Percentiles rank a stretch among this genome's conserved stretches.
These are phyloP conservation scores for Kuraishia borneana DNA, from an alignment of 805 yeast genomes.

Conservation along the genomic window DNA sequence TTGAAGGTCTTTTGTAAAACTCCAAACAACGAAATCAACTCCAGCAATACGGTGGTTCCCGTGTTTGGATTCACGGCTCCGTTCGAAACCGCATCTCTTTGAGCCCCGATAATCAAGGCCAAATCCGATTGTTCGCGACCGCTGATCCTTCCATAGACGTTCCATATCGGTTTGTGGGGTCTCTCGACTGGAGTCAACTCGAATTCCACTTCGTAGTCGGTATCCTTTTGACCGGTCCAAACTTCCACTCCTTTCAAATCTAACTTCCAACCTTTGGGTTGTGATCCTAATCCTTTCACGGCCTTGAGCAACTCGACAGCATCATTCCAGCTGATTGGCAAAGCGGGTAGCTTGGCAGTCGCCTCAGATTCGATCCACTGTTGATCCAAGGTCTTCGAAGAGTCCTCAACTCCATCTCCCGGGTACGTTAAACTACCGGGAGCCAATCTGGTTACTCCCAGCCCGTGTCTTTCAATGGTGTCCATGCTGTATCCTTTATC, in stretches of 20 bases:
- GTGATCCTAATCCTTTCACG: slow-evolving; percentile 25
- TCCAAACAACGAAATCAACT: slow-evolving; percentile 58
- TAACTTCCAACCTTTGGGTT: slow-evolving; percentile 2
- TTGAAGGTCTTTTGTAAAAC: slow-evolving; percentile 48
- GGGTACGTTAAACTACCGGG: slow-evolving; percentile 79
- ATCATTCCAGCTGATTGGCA: slow-evolving; percentile 71
- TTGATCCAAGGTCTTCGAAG: slow-evolving; percentile 25
- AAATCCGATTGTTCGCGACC: slow-evolving; percentile 74
- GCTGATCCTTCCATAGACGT: slow-evolving; percentile 62
- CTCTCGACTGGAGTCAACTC: slow-evolving; percentile 31
- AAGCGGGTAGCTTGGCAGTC: slow-evolving; percentile 62
- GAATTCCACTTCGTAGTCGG: slow-evolving; percentile 12
- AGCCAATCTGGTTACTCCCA: slow-evolving; percentile 43
- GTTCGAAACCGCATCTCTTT: slow-evolving; percentile 63
- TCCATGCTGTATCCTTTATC: slow-evolving; percentile 20
- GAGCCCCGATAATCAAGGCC: slow-evolving; percentile 72
- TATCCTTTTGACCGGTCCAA: slow-evolving; percentile 2
- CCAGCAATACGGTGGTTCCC: slow-evolving; percentile 64
- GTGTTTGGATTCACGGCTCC: slow-evolving; percentile 70
- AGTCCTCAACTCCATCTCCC: slow-evolving; percentile 46
- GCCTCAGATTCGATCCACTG: slow-evolving; percentile 33
- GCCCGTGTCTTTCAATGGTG: slow-evolving; percentile 43
- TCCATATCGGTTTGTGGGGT: slow-evolving; percentile 60
- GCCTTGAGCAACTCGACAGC: slow-evolving; percentile 32
- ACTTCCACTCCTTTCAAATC: not conserved